Percentiles rank a stretch among this genome's conserved stretches.
These are phyloP conservation scores for Aspergillus aculeatus DNA, from an alignment of 2,329 filamentous ascomycete species.

Conservation along the genomic window DNA sequence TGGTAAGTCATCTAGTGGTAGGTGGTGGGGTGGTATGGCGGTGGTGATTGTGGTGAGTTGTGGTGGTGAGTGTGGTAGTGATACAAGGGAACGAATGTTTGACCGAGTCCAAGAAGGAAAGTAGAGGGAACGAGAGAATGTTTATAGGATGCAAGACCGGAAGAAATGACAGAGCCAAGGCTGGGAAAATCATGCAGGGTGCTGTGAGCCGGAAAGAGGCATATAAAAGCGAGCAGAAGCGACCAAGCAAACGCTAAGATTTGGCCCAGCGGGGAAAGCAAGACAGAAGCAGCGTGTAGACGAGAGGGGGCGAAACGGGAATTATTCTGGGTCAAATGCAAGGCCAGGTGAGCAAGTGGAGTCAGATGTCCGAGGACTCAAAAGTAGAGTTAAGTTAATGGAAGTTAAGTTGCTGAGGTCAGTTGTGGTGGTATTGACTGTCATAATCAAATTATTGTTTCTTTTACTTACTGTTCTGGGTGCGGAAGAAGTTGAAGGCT, in stretches of 20 bases:
- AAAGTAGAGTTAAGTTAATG: not conserved
- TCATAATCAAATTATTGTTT: no score
- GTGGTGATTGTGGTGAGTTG: not conserved
- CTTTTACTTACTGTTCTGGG: no score
- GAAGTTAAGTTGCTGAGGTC: no score
- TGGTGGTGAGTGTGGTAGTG: not conserved
- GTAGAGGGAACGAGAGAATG: constrained; percentile 2
- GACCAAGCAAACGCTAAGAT: not conserved
- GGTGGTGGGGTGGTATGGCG: not conserved
- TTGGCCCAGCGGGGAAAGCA: not conserved
- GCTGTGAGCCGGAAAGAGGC: constrained; percentile 1
- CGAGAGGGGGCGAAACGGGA: not conserved
- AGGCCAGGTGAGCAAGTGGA: not conserved
- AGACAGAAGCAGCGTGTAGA: not conserved
- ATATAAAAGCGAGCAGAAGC: constrained; percentile 7
- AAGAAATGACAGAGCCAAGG: not conserved
- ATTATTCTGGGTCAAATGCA: not conserved
- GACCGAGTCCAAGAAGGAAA: not conserved
- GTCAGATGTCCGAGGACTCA: not conserved
- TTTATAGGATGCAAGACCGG: not conserved
- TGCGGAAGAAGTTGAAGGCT: no score
- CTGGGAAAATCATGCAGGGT: not conserved
- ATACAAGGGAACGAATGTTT: not conserved
- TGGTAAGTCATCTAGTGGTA: not conserved
- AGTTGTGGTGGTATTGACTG: no score